Percentiles rank a stretch among this genome's conserved stretches.
Conservation (phyloP, 208 protist species). For the Perkinsela sp. region DNA sequence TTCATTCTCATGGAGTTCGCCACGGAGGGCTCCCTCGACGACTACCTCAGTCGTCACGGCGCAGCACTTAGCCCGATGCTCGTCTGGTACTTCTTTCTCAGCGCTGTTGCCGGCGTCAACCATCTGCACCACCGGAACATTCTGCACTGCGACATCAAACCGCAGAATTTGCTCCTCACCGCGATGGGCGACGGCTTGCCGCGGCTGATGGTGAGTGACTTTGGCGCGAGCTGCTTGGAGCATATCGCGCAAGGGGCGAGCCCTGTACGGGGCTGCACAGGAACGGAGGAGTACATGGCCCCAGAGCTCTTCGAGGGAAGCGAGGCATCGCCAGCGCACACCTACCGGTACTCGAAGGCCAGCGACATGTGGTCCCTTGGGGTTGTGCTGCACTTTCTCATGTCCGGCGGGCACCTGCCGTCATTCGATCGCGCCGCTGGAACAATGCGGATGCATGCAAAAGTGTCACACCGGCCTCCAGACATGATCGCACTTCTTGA, state of each 20-base stretch:
- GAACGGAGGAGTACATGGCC: constrained; percentile 60
- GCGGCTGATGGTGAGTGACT: constrained; percentile 50
- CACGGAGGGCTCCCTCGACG: constrained; percentile 35
- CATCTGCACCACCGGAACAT: constrained; percentile 48
- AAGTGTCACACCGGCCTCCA: constrained; percentile 18
- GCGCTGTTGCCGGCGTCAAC: constrained; percentile 27
- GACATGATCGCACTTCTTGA: constrained; percentile 44
- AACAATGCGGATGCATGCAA: constrained; percentile 16
- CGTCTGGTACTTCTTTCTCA: constrained; percentile 64
- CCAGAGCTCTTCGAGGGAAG: constrained; percentile 42
- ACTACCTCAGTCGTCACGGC: constrained; percentile 32
- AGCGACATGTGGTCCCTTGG: constrained; percentile 56
- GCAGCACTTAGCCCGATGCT: constrained; percentile 27
- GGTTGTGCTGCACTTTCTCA: constrained; percentile 53
- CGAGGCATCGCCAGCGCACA: constrained; percentile 4
- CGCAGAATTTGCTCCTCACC: constrained; percentile 50
- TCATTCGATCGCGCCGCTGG: constrained; percentile 3
- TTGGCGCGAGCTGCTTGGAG: constrained; percentile 38
- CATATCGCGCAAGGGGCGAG: constrained; percentile 12
- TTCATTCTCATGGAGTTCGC: constrained; percentile 71
- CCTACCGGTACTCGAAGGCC: constrained; percentile 17
- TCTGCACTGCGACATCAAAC: constrained; percentile 56
- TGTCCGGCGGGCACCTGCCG: constrained; percentile 22
- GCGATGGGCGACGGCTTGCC: constrained; percentile 8
- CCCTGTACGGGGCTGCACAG: constrained; percentile 39